These are phyloP conservation scores for Cucumis melo DNA, from an alignment of 306 rosid genomes.

Conservation along the genomic window DNA sequence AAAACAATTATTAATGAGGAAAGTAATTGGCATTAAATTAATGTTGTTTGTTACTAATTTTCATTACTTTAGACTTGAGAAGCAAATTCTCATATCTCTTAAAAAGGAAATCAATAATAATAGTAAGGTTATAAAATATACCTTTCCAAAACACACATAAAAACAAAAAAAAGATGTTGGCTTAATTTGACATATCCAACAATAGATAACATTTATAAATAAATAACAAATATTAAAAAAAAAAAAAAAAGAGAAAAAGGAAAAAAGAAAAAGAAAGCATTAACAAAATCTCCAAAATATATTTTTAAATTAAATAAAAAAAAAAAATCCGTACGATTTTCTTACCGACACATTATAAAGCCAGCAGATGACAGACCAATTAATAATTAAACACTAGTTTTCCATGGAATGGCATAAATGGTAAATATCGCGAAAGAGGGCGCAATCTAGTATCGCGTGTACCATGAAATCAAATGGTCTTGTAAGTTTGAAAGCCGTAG, in stretches of 20 bases:
- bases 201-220: not conserved
- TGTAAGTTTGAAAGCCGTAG: slow-evolving; percentile 13
- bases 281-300: no score
- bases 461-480: not conserved
- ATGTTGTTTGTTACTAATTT: not conserved
- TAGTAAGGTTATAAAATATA: not conserved
- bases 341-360: not conserved
- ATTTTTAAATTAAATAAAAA: no score
- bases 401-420: not conserved
- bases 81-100: not conserved
- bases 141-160: not conserved
- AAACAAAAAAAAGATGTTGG: not conserved
- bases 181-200: not conserved
- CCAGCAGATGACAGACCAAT: not conserved
- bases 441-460: not conserved
- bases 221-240: not conserved
- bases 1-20: not conserved
- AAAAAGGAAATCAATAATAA: not conserved
- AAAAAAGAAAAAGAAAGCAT: no score
- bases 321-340: not conserved
- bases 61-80: not conserved
- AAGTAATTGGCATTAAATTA: not conserved
- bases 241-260: not conserved
- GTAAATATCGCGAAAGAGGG: not conserved
- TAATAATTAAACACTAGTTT: not conserved